Conservation (phyloP, 1,139 yeast genomes). For the Hemisphaericaspora subhashii region DNA sequence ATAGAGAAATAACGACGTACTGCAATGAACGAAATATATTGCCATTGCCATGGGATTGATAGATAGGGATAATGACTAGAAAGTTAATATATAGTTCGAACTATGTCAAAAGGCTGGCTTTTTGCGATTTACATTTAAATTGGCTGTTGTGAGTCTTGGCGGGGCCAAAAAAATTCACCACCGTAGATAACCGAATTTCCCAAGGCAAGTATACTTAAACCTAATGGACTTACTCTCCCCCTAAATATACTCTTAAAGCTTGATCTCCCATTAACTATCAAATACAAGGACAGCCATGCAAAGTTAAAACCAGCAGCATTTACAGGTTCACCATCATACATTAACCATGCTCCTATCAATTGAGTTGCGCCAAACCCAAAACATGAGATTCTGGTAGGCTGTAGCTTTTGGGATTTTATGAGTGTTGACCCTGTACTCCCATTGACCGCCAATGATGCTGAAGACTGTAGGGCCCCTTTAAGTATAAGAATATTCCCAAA, state of each 20-base stretch:
- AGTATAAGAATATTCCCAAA: constrained; percentile 10
- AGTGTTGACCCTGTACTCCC: not conserved
- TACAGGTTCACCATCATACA: constrained; percentile 73
- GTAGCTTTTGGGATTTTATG: constrained; percentile 22
- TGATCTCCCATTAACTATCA: constrained; percentile 70
- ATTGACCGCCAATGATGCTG: not conserved
- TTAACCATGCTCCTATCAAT: constrained; percentile 79
- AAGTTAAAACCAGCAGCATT: constrained; percentile 87
- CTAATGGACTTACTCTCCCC: constrained; percentile 58
- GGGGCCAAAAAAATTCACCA: constrained; percentile 57
- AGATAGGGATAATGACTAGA: not conserved
- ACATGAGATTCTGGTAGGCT: constrained; percentile 41
- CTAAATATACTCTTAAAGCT: constrained; percentile 44
- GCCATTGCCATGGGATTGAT: constrained; percentile 63
- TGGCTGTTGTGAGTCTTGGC: constrained; percentile 2
- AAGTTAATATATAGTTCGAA: constrained; percentile 1
- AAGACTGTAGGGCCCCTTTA: not conserved
- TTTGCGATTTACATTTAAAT: not conserved
- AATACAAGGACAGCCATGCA: constrained; percentile 84
- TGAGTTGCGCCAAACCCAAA: constrained; percentile 64
- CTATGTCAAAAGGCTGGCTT: not conserved
- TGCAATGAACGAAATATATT: constrained; percentile 58
- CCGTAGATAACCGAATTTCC: constrained; percentile 71
- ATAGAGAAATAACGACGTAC: constrained; percentile 51
- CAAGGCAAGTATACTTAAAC: constrained; percentile 57